Base-by-base conservation (phyloP, 2,329 filamentous ascomycete genomes). In the Dissoconium aciculare region DNA sequence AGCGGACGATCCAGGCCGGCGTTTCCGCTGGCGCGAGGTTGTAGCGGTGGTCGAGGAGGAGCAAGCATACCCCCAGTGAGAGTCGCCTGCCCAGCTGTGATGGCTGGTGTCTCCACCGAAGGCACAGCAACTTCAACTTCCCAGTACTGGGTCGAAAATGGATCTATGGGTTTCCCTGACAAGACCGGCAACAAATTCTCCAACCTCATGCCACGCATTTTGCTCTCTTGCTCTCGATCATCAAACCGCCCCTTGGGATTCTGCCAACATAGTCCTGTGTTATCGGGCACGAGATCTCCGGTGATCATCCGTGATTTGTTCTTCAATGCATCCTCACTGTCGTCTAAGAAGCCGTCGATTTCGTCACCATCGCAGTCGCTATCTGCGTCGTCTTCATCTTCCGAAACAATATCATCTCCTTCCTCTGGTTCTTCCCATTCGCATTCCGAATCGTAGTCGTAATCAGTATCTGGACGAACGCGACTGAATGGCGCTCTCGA, bases 271-370 rank as follows among this genome's bases (percentile, higher is more conserved):
- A 95, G 59, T 1, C 87, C 89, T 3, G 74, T 82, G 49, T 69
- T 79, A 25, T 78, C 62, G 1, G 84, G 82, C 47, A 85, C 71
- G 46, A 91, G 65, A 41, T 81, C 74, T 16, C 74, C 72, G 17
- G 62, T 69, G 45, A 69, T 59, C 5, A 67, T 54, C 57, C 75
- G 55, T 51, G 69, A 60, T 62, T 69, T 67, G 56, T 62, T 50
- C 59, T 68, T 47, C 54, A 89, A 81, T 31, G 38, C 40, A 32
- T 53, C 51, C 15, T 91, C 81, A 4, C 81, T 81, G 45, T 91
- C 82, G 43, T 93, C 85, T 2, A 94, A 63, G 48, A 94, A 94
- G 11, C 74, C 85, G 3, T 83, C 81, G 74, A 93, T 78, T 36
- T 91, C 84, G 39, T 81, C 78, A 11, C 81, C 78, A n/a, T 73